phyloP scores from a whole-genome alignment of 2,329 filamentous ascomycete genomes.

The Colletotrichum sp. region DNA sequence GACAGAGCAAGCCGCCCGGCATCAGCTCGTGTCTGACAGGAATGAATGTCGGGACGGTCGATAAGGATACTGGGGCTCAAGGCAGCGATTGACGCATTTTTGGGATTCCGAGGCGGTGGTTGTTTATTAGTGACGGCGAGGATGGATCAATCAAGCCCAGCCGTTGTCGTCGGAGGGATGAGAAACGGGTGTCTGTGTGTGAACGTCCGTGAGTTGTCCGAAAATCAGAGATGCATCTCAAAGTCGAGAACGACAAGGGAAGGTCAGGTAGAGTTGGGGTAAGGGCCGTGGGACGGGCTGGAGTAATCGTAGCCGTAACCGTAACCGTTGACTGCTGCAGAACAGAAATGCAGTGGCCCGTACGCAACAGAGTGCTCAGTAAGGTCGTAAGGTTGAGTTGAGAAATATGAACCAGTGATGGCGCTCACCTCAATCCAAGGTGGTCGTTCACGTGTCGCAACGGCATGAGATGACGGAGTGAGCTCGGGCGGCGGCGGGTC shows the following conservation, averaged over 20 bases:
- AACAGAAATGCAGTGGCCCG: background rate
- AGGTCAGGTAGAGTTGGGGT: background rate
- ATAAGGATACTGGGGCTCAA: background rate
- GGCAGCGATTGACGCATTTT: background rate
- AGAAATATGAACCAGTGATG: background rate
- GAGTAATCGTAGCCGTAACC: background rate
- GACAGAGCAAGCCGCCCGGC: constrained; percentile 4
- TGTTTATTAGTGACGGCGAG: background rate
- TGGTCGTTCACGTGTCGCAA: constrained; percentile 17
- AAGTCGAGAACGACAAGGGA: background rate
- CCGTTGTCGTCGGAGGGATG: background rate
- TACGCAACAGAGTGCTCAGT: background rate
- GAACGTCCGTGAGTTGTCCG: constrained; percentile 17
- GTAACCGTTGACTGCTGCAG: background rate
- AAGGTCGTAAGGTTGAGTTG: background rate
- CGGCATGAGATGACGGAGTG: constrained; percentile 12
- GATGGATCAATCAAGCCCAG: background rate
- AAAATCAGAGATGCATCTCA: constrained; percentile 15
- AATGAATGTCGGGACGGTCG: background rate
- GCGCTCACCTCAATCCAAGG: background rate
- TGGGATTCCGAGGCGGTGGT: background rate
- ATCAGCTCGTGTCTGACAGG: background rate
- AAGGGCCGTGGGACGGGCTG: background rate
- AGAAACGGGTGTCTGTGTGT: constrained; percentile 11
- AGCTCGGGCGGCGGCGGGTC: constrained; percentile 8